These are phyloP conservation scores for Corchorus capsularis DNA, from an alignment of 345 rosid genomes.

Conservation along the genomic window DNA sequence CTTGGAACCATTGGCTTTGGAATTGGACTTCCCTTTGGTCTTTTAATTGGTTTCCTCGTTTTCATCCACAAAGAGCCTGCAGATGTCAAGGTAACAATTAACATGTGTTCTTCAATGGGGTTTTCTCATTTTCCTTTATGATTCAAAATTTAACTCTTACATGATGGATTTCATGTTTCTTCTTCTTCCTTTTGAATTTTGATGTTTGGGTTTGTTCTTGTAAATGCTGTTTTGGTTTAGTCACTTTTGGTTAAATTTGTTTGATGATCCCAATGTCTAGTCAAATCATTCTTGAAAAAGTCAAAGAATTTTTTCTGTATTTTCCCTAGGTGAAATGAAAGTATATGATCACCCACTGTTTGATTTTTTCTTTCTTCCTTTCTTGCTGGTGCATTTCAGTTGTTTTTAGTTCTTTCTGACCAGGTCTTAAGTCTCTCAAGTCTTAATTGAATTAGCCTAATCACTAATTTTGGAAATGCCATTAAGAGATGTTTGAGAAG, in stretches of 20 bases:
- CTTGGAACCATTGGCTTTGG: slow-evolving; percentile 42
- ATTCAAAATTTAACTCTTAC: background rate
- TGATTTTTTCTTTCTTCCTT: background rate
- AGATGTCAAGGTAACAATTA: slow-evolving; percentile 41
- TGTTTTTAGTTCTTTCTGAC: background rate
- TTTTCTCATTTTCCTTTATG: background rate
- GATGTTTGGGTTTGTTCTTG: background rate
- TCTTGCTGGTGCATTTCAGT: background rate
- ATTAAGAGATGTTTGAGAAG: background rate
- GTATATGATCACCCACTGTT: background rate
- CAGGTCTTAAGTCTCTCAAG: background rate
- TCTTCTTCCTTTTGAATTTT: background rate
- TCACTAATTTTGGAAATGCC: background rate
- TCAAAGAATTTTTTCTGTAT: background rate
- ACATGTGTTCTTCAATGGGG: background rate
- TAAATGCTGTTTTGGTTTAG: background rate
- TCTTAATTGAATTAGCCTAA: background rate
- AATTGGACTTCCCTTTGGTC: slow-evolving; percentile 43
- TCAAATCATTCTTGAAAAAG: background rate
- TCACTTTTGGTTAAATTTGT: background rate
- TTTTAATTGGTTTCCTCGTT: slow-evolving; percentile 39
- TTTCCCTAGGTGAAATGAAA: background rate
- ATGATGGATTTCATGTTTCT: background rate
- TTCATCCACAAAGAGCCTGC: slow-evolving; percentile 32
- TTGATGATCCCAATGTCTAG: background rate